Evolutionary conservation across 495 filamentous ascomycete genomes (phyloP).

Genomic region (Talaromyces ruber): DNA sequence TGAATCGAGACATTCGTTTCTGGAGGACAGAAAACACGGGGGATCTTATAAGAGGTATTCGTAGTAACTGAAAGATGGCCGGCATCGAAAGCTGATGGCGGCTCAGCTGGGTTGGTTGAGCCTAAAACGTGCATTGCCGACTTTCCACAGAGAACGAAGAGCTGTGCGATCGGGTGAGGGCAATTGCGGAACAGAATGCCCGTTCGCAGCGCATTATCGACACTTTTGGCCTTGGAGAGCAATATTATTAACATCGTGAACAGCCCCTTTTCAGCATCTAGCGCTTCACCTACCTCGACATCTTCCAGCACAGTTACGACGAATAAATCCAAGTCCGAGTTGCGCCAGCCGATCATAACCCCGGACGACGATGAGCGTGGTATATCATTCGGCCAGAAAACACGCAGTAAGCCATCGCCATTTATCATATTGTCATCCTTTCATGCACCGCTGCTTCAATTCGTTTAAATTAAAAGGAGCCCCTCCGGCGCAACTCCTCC

Average conservation of each 20-base stretch:
- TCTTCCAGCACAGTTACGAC: conserved; percentile 83
- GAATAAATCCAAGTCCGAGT: conserved; percentile 83
- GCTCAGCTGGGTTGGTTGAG: conserved; percentile 52
- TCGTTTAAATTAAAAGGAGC: conserved; percentile 73
- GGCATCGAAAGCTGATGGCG: conserved; percentile 48
- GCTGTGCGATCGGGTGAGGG: conserved; percentile 68
- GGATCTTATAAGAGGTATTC: conserved; percentile 45
- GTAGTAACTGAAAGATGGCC: conserved; percentile 64
- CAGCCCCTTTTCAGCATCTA: conserved; percentile 22
- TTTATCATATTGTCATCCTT: conserved; percentile 79
- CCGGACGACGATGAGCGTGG: conserved; percentile 63
- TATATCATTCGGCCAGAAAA: conserved; percentile 95
- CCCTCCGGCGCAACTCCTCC: conserved; percentile 87
- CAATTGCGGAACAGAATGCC: conserved; percentile 78
- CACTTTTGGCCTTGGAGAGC: conserved; percentile 50
- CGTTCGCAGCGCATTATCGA: conserved; percentile 79
- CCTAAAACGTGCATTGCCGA: conserved; percentile 81
- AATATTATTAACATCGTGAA: conserved; percentile 3
- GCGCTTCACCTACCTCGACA: conserved; percentile 63
- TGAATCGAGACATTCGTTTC: conserved; percentile 60
- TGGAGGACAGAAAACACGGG: conserved; percentile 62
- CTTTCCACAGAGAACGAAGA: conserved; percentile 77
- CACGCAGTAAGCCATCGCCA: conserved; percentile 83
- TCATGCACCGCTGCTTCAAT: conserved; percentile 11
- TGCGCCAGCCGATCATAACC: conserved; percentile 90